Evolutionary conservation across 139 green algal genomes (phyloP), one percentile per base, ranked within the genome.

Genomic region (Coelastrella sp.): DNA sequence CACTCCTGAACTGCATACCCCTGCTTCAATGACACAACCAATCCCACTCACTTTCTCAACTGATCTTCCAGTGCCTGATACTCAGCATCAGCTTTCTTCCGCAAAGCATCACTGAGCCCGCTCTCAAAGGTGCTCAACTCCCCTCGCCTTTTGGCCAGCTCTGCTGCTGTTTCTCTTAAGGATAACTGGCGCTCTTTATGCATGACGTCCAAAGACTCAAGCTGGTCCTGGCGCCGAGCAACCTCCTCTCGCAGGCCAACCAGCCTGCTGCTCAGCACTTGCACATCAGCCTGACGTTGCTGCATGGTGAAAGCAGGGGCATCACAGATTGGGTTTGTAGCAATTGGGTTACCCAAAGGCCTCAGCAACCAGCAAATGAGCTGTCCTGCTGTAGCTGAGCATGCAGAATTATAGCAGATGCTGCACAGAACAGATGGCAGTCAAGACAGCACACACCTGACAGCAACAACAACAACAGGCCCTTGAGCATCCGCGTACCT

Each of bases 41-140:
- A 57, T 13, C 15, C 45, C 11, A 57, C 80, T 41, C 50, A 86
- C 80, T 67, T 9, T 25, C 32, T 40, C 2, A 86, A 67, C 80
- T 57, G 67, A n/a, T 79, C 64, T 45, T 86, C 80, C 50, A 79
- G 7, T 21, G 80, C 68, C 32, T 79, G 45, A 17, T 50, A 79
- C 67, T 86, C 80, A 6, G 67, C 66, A 45, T 86, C 80, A 51
- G 80, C 40, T 50, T 80, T 79, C 30, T 53, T 38, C 48, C 80
- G 48, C 80, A 86, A 40, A 13, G 41, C 48, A 11, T 86, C 80
- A 59, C 80, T 60, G 11, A 86, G 67, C 5, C 80, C 67, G 11
- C 48, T 40, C 66, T 85, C 79, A 21, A 79, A 45, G 11, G 60
- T 50, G 34, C 64, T 73, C 34, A 76, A 40, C 64, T 85, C 79